Evolutionary conservation across 2,329 filamentous ascomycete genomes (phyloP).

Genomic region (Fusarium bulbicola): DNA sequence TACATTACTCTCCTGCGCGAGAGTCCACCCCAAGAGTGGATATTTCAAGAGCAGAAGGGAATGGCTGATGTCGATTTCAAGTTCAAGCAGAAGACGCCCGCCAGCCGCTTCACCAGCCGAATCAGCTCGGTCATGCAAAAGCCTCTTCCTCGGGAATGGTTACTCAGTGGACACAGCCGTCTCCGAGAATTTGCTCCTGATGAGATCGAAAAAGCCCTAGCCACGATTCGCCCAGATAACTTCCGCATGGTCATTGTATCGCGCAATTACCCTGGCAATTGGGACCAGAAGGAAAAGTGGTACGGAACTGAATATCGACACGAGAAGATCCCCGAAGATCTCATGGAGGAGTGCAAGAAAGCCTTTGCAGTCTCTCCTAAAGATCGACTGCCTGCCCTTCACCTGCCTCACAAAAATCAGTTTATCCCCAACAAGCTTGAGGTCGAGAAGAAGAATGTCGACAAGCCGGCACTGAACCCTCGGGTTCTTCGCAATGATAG

Average conservation of each 20-base stretch:
- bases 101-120: conserved; percentile 87
- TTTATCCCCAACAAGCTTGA: conserved; percentile 94
- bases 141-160: conserved; percentile 83
- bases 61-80: conserved; percentile 94
- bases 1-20: conserved; percentile 90
- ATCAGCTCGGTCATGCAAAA: conserved; percentile 92
- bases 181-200: conserved; percentile 82
- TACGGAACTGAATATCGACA: conserved; percentile 94
- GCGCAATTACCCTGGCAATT: conserved; percentile 82
- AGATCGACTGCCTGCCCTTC: conserved; percentile 74
- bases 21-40: conserved; percentile 85
- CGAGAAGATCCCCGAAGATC: conserved; percentile 79
- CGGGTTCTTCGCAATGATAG: conserved; percentile 87
- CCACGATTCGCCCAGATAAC: conserved; percentile 84
- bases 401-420: conserved; percentile 91
- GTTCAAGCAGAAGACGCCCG: conserved; percentile 91
- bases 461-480: conserved; percentile 73
- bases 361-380: conserved; percentile 67
- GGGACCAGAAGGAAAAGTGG: conserved; percentile 93
- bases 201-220: conserved; percentile 78
- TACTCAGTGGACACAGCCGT: conserved; percentile 81
- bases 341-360: conserved; percentile 74
- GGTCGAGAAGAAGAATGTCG: conserved; percentile 90
- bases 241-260: conserved; percentile 86
- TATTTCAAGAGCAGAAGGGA: conserved; percentile 89